These are phyloP conservation scores for Globisporangium abappressorium DNA, from an alignment of 352 stramenopile species.

Conservation along the genomic window DNA sequence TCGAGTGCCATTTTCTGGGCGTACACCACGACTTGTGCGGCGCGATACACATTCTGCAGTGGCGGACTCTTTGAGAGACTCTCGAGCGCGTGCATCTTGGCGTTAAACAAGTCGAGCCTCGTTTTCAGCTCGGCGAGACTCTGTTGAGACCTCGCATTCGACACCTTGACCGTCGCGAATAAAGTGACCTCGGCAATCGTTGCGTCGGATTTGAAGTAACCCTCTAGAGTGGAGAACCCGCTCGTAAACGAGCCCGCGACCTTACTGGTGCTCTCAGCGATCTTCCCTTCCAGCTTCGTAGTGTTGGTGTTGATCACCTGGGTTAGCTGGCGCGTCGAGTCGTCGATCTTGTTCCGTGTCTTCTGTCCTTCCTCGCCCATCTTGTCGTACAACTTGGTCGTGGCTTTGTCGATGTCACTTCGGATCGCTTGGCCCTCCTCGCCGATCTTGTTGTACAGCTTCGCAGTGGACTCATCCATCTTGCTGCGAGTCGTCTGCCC, in stretches of 20 bases:
- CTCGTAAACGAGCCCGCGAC: not conserved
- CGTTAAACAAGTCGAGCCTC: no score
- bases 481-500: not conserved
- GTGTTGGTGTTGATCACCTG: slow-evolving; percentile 15
- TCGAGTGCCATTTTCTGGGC: no score
- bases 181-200: not conserved
- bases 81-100: no score
- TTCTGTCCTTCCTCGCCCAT: slow-evolving; percentile 12
- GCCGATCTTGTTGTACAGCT: slow-evolving; percentile 15
- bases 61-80: no score
- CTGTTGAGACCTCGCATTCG: no score
- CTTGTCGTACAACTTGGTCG: slow-evolving; percentile 15
- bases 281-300: not conserved
- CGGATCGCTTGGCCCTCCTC: slow-evolving; percentile 5
- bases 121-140: no score
- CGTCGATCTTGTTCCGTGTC: slow-evolving; percentile 10
- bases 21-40: no score
- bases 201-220: not conserved
- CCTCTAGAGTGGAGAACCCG: not conserved
- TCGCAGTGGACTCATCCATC: slow-evolving; percentile 12
- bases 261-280: not conserved
- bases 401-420: slow-evolving; percentile 12
- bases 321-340: slow-evolving; percentile 9
- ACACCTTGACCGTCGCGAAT: not conserved
- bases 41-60: no score